Evolutionary conservation across 305 asterid species (phyloP), one percentile per base, ranked within the genome.

Genomic region (Fraxinus greggii): DNA sequence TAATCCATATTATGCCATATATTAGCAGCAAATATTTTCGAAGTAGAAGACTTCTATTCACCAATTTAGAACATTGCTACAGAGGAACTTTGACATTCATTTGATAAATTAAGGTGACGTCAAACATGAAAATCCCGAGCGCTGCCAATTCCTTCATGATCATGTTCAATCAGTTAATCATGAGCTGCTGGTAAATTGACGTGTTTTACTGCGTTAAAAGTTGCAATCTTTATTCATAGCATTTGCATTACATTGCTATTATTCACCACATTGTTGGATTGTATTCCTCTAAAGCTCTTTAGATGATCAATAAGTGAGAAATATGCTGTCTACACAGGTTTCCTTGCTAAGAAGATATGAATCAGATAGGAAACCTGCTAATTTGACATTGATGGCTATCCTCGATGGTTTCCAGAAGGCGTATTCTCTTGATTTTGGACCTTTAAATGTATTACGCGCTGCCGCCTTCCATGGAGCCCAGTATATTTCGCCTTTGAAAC

Each of bases 391-490:
- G 98, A 93, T 94, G 98, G 97, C 98, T 26, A 80, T 91, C 79
- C 87, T 96, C 26, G 99, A 96, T 70, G 98, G 98, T 23, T 90
- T 96, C 83, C 98, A 96, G 85, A 96, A 94, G 92, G 97, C 94
- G 2, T 96, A 94, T 86, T 92, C 97, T 24, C 86, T 93, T 40
- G 97, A 94, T 90, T 91, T 93, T 29, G 94, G 92, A 65, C 99
- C 99, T 1, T 82, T 96, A 7, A 96, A 94, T 61, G 85, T 90
- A 4, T 77, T 96, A 77, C 89, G 98, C 1, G 98, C 95, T 78
- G 94, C 95, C 81, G 99, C 98, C 45, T 90, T 96, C 79, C 96
- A 91, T 78, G 98, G 93, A 65, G 98, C 92, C 10, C 94, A 94
- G 76, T 85, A 84, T 83, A 82, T 96, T 70, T 89, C 95, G 2